These are phyloP conservation scores for Sugiyamaella neomexicana DNA, from an alignment of 1,139 yeast genomes.

Conservation along the genomic window DNA sequence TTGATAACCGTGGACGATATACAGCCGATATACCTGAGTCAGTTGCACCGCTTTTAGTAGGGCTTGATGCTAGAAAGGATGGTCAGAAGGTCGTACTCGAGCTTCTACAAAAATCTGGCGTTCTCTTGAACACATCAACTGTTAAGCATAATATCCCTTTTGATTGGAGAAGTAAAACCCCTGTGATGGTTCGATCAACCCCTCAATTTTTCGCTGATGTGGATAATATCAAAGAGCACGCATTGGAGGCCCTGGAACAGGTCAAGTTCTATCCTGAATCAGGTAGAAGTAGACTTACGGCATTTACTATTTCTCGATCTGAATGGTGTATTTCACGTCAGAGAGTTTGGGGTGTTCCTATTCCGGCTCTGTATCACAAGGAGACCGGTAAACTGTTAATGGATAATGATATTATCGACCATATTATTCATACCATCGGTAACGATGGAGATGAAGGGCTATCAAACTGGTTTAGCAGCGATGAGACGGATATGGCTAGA, in stretches of 20 bases:
- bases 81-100: constrained; percentile 55
- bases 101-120: constrained; percentile 46
- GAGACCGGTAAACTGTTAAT: constrained; percentile 59
- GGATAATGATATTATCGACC: constrained; percentile 52
- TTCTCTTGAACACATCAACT: constrained; percentile 52
- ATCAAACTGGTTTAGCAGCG: constrained; percentile 53
- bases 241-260: constrained; percentile 57
- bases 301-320: constrained; percentile 73
- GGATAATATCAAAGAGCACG: constrained; percentile 63
- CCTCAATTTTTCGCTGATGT: constrained; percentile 97
- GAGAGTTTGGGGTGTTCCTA: constrained; percentile 98
- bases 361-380: constrained; percentile 75
- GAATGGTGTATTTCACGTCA: constrained; percentile 99
- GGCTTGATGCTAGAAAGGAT: constrained; percentile 59
- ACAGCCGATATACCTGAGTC: constrained; percentile 51
- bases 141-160: constrained; percentile 88
- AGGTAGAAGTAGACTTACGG: constrained; percentile 67
- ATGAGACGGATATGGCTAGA: constrained; percentile 51
- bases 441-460: constrained; percentile 60
- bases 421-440: constrained; percentile 54
- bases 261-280: constrained; percentile 73
- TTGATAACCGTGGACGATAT: constrained; percentile 72
- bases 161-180: constrained; percentile 95
- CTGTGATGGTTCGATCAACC: constrained; percentile 91
- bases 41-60: constrained; percentile 45